Conservation (phyloP, 1,139 yeast genomes). For the Kodamaea anthophila region DNA sequence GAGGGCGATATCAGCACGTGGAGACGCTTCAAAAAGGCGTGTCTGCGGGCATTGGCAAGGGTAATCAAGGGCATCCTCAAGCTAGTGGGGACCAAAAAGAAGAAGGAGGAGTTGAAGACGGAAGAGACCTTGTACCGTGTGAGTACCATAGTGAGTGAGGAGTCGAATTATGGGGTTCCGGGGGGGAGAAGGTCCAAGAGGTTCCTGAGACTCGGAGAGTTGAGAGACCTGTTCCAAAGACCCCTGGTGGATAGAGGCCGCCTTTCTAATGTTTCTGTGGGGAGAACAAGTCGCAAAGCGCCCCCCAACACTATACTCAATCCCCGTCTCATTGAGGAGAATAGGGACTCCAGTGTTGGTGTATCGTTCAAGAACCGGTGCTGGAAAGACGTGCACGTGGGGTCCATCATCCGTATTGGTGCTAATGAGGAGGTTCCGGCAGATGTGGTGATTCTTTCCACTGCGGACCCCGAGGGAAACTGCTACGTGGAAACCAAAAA, state of each 20-base stretch:
- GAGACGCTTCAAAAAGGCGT: slow-evolving; percentile 56
- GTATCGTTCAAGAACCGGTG: slow-evolving; percentile 55
- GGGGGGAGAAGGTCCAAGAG: slow-evolving; percentile 1
- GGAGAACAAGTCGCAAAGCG: slow-evolving; percentile 6
- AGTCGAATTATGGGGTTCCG: slow-evolving; percentile 2
- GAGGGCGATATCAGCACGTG: slow-evolving; percentile 58
- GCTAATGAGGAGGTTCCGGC: slow-evolving; percentile 94
- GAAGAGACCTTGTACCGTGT: slow-evolving; percentile 30
- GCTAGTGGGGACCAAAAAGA: slow-evolving; percentile 19
- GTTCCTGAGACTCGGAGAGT: background rate
- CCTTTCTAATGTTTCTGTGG: slow-evolving; percentile 3
- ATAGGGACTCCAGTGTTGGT: slow-evolving; percentile 12
- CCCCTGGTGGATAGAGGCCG: slow-evolving; percentile 2
- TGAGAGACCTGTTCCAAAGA: background rate
- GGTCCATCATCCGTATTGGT: slow-evolving; percentile 79
- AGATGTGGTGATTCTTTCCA: slow-evolving; percentile 70
- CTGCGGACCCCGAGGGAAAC: slow-evolving; percentile 84
- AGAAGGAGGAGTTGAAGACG: slow-evolving; percentile 24
- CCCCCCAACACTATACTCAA: slow-evolving; percentile 28
- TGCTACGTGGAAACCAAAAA: slow-evolving; percentile 93
- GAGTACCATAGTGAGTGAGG: slow-evolving; percentile 36
- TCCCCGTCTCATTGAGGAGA: slow-evolving; percentile 21
- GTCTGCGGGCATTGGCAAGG: slow-evolving; percentile 20
- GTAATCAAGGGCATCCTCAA: slow-evolving; percentile 19
- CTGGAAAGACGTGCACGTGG: slow-evolving; percentile 89